Percentiles rank a stretch among this genome's conserved stretches.
Evolutionary conservation across 257 asterid genomes (phyloP).

Genomic region (Jaltomata sinuosa): DNA sequence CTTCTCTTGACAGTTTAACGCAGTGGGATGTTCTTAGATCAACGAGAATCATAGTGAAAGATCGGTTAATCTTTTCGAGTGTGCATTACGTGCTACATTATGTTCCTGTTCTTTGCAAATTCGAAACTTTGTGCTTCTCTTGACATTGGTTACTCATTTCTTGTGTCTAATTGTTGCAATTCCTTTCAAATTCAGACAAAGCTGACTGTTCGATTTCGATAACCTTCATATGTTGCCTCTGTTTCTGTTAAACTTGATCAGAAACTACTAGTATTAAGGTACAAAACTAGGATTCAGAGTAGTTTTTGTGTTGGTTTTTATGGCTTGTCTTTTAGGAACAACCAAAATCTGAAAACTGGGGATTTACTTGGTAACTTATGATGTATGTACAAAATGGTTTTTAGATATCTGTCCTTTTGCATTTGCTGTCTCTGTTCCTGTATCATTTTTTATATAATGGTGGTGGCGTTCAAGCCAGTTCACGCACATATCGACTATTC

Average conservation of each 20-base stretch:
- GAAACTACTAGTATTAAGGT: neutral
- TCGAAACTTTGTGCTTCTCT: neutral
- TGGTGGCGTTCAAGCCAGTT: neutral
- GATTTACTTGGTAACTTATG: neutral
- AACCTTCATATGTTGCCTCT: neutral
- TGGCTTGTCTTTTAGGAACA: neutral
- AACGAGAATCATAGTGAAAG: neutral
- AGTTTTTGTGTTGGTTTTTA: neutral
- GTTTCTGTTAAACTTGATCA: neutral
- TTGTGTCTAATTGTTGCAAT: neutral
- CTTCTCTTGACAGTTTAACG: neutral
- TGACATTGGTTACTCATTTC: neutral
- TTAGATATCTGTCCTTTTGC: neutral
- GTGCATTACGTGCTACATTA: neutral
- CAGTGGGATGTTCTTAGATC: neutral
- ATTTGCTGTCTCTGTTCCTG: neutral
- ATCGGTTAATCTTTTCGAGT: too few species aligned
- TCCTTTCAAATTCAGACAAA: neutral
- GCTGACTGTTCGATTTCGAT: neutral
- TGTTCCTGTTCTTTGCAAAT: too few species aligned
- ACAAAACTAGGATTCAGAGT: neutral
- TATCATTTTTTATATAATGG: neutral
- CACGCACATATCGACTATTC: neutral
- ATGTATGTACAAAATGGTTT: neutral
- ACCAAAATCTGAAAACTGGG: neutral